phyloP scores from a whole-genome alignment of 352 stramenopile species.

The Plasmopara halstedii region DNA sequence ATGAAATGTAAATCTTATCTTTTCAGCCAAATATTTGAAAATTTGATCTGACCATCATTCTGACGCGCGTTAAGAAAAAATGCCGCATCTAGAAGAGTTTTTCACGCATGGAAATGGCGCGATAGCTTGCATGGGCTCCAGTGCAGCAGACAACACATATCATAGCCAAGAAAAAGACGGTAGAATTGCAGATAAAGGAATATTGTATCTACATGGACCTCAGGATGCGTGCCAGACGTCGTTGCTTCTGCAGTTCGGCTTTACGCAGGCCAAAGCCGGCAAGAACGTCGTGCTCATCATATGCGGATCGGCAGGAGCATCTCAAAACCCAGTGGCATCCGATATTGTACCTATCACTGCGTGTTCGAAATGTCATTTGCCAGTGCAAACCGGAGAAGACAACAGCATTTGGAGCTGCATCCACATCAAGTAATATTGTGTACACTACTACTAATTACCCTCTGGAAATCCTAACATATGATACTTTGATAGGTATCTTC shows the following conservation, averaged over 20 bases:
- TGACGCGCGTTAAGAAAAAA: too few species aligned
- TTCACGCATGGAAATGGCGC: slow-evolving; percentile 44
- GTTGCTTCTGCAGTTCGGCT: slow-evolving; percentile 56
- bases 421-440: slow-evolving; percentile 43
- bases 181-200: slow-evolving; percentile 5
- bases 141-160: slow-evolving; percentile 2
- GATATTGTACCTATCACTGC: slow-evolving; percentile 34
- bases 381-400: slow-evolving; percentile 38
- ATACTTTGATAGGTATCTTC: slow-evolving; percentile 33
- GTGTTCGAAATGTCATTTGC: slow-evolving; percentile 32
- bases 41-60: too few species aligned
- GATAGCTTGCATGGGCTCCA: slow-evolving; percentile 10
- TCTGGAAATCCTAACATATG: not conserved
- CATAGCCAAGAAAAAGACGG: slow-evolving; percentile 1
- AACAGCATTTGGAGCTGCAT: slow-evolving; percentile 43
- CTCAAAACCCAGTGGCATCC: slow-evolving; percentile 9
- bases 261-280: slow-evolving; percentile 35
- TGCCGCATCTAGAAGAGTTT: slow-evolving; percentile 43
- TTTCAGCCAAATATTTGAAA: too few species aligned
- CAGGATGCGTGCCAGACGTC: slow-evolving; percentile 41
- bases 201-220: slow-evolving; percentile 44
- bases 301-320: slow-evolving; percentile 20
- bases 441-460: not conserved
- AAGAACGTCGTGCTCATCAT: slow-evolving; percentile 47
- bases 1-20: too few species aligned